These are phyloP conservation scores for Chalciporus chontae DNA, from an alignment of 768 basidiomycete species.

Conservation along the genomic window DNA sequence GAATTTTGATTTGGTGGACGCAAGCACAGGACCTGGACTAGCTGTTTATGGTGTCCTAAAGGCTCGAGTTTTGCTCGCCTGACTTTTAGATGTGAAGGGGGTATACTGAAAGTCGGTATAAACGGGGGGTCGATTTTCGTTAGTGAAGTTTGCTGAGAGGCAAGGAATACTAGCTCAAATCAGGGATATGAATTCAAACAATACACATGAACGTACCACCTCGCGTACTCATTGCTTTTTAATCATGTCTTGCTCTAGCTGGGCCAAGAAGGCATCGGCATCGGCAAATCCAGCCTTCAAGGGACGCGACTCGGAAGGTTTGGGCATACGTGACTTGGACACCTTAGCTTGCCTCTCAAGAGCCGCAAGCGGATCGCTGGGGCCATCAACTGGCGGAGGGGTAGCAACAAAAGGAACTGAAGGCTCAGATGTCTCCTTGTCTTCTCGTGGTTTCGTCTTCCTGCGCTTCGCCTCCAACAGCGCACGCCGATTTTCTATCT, in stretches of 20 bases:
- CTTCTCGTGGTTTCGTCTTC: constrained; percentile 38
- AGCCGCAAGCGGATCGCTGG: constrained; percentile 48
- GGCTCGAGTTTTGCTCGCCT: no score
- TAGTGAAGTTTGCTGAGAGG: background rate
- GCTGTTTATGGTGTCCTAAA: no score
- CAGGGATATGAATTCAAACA: background rate
- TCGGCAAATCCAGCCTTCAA: constrained; percentile 11
- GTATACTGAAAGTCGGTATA: background rate
- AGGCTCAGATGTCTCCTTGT: background rate
- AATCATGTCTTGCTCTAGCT: constrained; percentile 61
- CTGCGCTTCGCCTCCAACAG: constrained; percentile 64
- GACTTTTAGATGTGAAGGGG: no score
- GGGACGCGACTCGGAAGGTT: constrained; percentile 25
- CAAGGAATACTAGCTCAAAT: constrained; percentile 2
- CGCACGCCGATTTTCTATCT: constrained; percentile 61
- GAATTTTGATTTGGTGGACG: no score
- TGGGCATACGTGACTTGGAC: constrained; percentile 16
- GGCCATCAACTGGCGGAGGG: constrained; percentile 6
- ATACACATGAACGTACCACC: background rate
- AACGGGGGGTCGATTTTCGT: background rate
- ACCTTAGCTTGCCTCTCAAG: constrained; percentile 38
- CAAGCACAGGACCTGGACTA: no score
- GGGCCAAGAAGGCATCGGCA: constrained; percentile 65
- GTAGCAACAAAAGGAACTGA: background rate
- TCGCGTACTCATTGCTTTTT: constrained; percentile 8